Evolutionary conservation across 2,329 filamentous ascomycete genomes (phyloP).

Genomic region (Paecilomyces variotii): DNA sequence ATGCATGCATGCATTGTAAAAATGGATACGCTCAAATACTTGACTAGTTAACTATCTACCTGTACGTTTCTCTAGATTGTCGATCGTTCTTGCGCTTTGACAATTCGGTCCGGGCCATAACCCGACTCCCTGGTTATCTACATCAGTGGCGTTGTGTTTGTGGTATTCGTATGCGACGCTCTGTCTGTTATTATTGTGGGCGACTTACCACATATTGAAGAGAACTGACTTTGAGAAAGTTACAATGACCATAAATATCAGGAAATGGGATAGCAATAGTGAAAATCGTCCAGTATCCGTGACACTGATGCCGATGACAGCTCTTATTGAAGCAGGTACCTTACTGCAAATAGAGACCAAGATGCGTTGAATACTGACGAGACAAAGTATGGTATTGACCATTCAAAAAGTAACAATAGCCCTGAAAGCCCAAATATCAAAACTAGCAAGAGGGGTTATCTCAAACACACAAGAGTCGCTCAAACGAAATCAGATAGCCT

Average conservation of each 20-base stretch:
- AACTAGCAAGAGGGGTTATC: not conserved
- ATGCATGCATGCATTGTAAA: not conserved
- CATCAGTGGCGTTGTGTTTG: not conserved
- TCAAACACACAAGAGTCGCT: not conserved
- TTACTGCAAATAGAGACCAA: not conserved
- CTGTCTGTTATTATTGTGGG: too few species aligned
- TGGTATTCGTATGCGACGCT: not conserved
- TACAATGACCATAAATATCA: too few species aligned
- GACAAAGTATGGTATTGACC: too few species aligned
- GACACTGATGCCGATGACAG: not conserved
- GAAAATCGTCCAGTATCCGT: not conserved
- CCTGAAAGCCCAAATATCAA: not conserved
- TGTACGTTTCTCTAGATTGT: not conserved
- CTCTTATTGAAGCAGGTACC: not conserved
- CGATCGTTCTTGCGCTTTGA: not conserved
- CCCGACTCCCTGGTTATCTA: not conserved
- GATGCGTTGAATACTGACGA: not conserved
- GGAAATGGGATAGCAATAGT: not conserved
- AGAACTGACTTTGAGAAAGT: too few species aligned
- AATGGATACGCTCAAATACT: not conserved
- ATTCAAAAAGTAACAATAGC: not conserved
- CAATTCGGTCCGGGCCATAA: not conserved
- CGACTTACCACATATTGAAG: too few species aligned
- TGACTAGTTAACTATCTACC: too few species aligned
- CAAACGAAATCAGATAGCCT: conserved; percentile 17